Conservation (phyloP, 495 filamentous ascomycete species). For the Penicillium nucicola region DNA sequence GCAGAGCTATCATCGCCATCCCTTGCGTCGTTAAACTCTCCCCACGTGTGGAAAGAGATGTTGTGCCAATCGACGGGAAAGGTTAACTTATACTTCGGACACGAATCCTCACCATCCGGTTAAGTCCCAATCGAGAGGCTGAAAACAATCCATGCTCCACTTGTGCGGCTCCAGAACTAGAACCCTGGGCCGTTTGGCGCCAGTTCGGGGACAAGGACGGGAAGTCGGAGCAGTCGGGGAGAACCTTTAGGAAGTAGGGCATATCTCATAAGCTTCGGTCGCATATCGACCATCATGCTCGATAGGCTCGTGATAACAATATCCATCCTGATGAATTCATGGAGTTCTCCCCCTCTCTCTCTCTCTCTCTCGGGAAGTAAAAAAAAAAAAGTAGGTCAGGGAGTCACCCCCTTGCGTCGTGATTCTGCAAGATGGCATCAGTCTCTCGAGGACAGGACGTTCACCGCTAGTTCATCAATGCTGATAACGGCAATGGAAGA, state of each 20-base stretch:
- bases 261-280: slow-evolving; percentile 5
- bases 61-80: slow-evolving; percentile 1
- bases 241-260: no score
- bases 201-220: no score
- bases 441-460: neutral
- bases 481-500: neutral
- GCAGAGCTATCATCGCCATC: slow-evolving; percentile 21
- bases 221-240: neutral
- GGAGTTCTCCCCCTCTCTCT: no score
- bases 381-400: neutral
- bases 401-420: slow-evolving; percentile 19
- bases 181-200: no score
- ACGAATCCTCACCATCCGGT: no score
- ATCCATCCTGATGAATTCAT: neutral
- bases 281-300: neutral
- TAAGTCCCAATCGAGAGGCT: no score
- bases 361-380: neutral
- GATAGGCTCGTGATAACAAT: neutral
- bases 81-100: no score
- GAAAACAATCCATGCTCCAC: slow-evolving; percentile 13
- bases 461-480: slow-evolving; percentile 22
- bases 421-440: slow-evolving; percentile 23
- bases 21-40: slow-evolving; percentile 12
- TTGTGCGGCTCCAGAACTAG: slow-evolving; percentile 12
- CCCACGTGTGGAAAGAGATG: slow-evolving; percentile 8